Conservation (phyloP, 2,329 filamentous ascomycete species). For the Emergomyces orientalis region DNA sequence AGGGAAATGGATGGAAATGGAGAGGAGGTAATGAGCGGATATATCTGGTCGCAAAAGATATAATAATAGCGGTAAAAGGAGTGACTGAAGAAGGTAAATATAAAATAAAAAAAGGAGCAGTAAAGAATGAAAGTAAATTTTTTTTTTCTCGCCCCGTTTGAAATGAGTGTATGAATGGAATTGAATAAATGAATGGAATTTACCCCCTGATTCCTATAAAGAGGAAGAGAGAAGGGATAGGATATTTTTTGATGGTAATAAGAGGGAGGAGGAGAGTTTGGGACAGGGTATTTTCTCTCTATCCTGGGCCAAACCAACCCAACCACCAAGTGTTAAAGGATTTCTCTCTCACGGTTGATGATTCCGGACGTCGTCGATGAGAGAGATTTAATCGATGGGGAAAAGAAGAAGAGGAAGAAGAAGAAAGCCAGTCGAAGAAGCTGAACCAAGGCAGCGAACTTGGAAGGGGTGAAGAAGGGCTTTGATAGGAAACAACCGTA, state of each 20-base stretch:
- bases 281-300: no score
- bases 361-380: conserved; percentile 1
- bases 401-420: conserved; percentile 3
- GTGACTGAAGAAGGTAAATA: conserved; percentile 4
- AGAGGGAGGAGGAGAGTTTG: no score
- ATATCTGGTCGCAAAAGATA: conserved; percentile 6
- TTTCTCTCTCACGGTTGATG: neutral
- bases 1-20: neutral
- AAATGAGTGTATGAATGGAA: neutral
- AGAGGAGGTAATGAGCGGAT: conserved; percentile 9
- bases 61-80: conserved; percentile 15
- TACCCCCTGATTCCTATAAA: neutral
- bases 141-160: neutral
- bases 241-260: neutral
- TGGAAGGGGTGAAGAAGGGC: conserved; percentile 4
- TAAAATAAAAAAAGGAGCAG: neutral
- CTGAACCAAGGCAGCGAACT: conserved; percentile 19
- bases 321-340: neutral
- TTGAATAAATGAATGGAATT: neutral
- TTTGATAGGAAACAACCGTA: conserved; percentile 10
- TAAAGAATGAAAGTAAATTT: neutral
- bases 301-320: neutral
- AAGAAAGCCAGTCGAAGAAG: neutral
- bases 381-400: neutral
- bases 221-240: neutral